Evolutionary conservation across 1,284 basidiomycete species (phyloP).

Genomic region (Trichosporon sp.): DNA sequence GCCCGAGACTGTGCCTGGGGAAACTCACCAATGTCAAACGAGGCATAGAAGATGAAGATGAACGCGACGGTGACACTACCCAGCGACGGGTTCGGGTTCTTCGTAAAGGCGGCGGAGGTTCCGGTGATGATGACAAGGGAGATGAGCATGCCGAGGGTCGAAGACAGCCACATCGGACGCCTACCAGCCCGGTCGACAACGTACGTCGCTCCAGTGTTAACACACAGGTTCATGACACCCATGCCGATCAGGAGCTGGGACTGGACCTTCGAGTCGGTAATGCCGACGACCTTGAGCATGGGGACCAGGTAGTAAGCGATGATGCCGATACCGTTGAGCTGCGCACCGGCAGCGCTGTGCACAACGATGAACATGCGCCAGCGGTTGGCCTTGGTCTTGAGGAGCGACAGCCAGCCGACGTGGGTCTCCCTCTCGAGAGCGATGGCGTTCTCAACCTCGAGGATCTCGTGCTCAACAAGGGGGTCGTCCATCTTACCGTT

Average conservation of each 20-base stretch:
- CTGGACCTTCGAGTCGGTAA: slow-evolving; percentile 11
- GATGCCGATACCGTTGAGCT: slow-evolving; percentile 14
- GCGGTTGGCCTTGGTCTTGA: slow-evolving; percentile 12
- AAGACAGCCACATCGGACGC: slow-evolving; percentile 17
- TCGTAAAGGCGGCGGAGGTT: slow-evolving; percentile 9
- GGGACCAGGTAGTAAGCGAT: slow-evolving; percentile 22
- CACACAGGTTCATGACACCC: slow-evolving; percentile 15
- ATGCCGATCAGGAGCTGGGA: slow-evolving; percentile 15
- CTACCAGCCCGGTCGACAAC: slow-evolving; percentile 17
- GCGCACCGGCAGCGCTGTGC: slow-evolving; percentile 9
- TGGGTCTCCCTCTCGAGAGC: slow-evolving; percentile 31
- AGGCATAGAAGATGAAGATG: slow-evolving; percentile 21
- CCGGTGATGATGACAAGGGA: slow-evolving; percentile 15
- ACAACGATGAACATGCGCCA: slow-evolving; percentile 12
- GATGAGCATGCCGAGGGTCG: slow-evolving; percentile 23
- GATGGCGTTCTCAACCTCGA: slow-evolving; percentile 26
- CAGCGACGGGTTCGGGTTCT: slow-evolving; percentile 4
- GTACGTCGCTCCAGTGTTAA: not conserved
- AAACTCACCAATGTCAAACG: slow-evolving; percentile 13
- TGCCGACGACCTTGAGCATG: slow-evolving; percentile 18
- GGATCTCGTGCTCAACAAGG: slow-evolving; percentile 20
- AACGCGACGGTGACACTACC: slow-evolving; percentile 17
- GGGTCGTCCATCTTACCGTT: slow-evolving; percentile 25
- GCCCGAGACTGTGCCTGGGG: slow-evolving; percentile 4
- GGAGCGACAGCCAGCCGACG: not conserved